A percentile compares a stretch with the other conserved stretches of the same genome.
Evolutionary conservation across 2,329 filamentous ascomycete species (phyloP).

Genomic region (Aspergillus oerlinghausenensis): DNA sequence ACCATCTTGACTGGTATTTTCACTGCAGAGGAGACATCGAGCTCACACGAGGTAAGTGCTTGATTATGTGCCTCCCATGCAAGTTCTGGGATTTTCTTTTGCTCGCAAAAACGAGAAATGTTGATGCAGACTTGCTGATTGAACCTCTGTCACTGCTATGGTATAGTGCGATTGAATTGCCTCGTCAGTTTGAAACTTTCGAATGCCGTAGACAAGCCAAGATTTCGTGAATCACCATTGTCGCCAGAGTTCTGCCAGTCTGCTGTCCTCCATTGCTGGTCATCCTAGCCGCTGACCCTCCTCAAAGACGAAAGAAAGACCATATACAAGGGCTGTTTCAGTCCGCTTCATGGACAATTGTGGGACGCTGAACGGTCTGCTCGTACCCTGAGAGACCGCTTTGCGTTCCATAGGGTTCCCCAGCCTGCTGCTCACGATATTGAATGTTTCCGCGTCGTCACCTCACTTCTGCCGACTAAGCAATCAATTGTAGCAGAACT

Average conservation of each 20-base stretch:
- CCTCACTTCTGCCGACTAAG: constrained; percentile 7
- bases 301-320: background rate
- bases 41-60: background rate
- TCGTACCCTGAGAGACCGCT: constrained; percentile 46
- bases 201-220: background rate
- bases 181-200: background rate
- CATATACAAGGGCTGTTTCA: constrained; percentile 12
- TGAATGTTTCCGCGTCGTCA: constrained; percentile 3
- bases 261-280: background rate
- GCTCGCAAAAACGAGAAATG: background rate
- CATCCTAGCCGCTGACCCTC: background rate
- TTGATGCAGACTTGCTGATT: background rate
- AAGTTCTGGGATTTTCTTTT: background rate
- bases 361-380: constrained; percentile 49
- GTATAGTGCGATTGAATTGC: background rate
- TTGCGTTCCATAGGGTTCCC: constrained; percentile 50
- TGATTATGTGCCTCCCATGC: background rate
- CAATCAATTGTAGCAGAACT: constrained; percentile 11
- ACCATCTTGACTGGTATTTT: background rate
- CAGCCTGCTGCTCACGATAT: constrained; percentile 29
- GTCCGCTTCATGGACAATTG: constrained; percentile 39
- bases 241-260: background rate
- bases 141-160: background rate
- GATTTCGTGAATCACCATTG: background rate
- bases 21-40: background rate